A percentile compares a stretch with the other conserved stretches of the same genome.
phyloP scores from a whole-genome alignment of 1,284 basidiomycete species.

The Coniophora puteana region DNA sequence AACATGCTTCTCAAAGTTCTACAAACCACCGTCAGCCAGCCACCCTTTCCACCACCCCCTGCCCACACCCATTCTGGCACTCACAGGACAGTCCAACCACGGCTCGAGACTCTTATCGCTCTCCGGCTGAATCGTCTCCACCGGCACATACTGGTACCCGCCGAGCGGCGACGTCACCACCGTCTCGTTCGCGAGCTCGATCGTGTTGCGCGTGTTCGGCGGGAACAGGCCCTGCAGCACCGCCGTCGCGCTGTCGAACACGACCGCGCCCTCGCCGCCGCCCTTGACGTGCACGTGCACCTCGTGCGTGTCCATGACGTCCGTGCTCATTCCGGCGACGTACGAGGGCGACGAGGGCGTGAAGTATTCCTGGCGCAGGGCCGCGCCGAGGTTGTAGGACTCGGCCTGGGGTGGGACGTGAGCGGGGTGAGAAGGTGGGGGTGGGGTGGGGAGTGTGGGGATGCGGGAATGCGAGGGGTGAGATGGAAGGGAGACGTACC shows the following conservation, averaged over 20 bases:
- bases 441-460: slow-evolving; percentile 3
- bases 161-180: slow-evolving; percentile 72
- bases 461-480: neutral
- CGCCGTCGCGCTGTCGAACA: slow-evolving; percentile 79
- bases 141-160: slow-evolving; percentile 83
- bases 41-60: slow-evolving; percentile 1
- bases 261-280: slow-evolving; percentile 79
- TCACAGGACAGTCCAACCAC: slow-evolving; percentile 79
- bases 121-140: slow-evolving; percentile 79
- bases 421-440: slow-evolving; percentile 2
- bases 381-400: slow-evolving; percentile 66
- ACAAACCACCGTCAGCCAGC: slow-evolving; percentile 4
- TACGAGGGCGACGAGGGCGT: slow-evolving; percentile 56
- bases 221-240: slow-evolving; percentile 80
- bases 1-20: slow-evolving; percentile 66
- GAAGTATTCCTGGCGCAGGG: slow-evolving; percentile 71
- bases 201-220: slow-evolving; percentile 64
- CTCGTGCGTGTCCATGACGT: slow-evolving; percentile 68
- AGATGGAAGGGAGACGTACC: slow-evolving; percentile 41
- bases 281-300: slow-evolving; percentile 76
- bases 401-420: too few species aligned
- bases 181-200: slow-evolving; percentile 74
- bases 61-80: slow-evolving; percentile 17
- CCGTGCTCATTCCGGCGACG: slow-evolving; percentile 62
- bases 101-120: slow-evolving; percentile 83